A percentile compares a stretch with the other conserved stretches of the same genome.
Evolutionary conservation across 306 rosid genomes (phyloP).

Genomic region (Cajanus cajan): DNA sequence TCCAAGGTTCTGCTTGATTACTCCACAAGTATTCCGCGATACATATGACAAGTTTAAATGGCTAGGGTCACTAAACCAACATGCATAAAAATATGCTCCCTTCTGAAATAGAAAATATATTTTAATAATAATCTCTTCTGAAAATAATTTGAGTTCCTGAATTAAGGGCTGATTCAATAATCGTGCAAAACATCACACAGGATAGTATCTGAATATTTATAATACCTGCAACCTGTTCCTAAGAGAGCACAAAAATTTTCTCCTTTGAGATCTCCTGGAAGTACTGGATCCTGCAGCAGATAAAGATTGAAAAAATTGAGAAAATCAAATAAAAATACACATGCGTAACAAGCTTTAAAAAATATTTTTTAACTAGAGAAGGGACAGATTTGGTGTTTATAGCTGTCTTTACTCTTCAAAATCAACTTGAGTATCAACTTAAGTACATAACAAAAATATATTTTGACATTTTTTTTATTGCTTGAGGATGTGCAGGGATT

Average conservation of each 20-base stretch:
- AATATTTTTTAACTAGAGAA: not conserved
- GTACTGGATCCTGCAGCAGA: slow-evolving; percentile 64
- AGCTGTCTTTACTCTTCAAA: not conserved
- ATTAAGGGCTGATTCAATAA: slow-evolving; percentile 8
- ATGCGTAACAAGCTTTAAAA: slow-evolving; percentile 1
- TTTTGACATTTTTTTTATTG: not conserved
- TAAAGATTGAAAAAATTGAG: slow-evolving; percentile 1
- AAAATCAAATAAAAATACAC: not conserved
- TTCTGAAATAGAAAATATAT: not conserved
- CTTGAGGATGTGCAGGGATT: slow-evolving; percentile 21
- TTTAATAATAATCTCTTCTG: not conserved
- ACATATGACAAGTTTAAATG: slow-evolving; percentile 6
- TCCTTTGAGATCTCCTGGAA: slow-evolving; percentile 76
- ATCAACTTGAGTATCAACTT: not conserved
- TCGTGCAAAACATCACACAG: slow-evolving; percentile 17
- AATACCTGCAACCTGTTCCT: slow-evolving; percentile 86
- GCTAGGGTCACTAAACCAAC: not conserved
- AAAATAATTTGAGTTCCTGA: not conserved
- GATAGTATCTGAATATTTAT: slow-evolving; percentile 8
- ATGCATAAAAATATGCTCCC: not conserved
- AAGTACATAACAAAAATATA: not conserved
- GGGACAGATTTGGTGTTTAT: not conserved
- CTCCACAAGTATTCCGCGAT: not conserved
- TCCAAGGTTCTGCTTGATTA: slow-evolving; percentile 3
- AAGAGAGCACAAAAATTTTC: slow-evolving; percentile 65